Base-by-base conservation (phyloP, 2,329 filamentous ascomycete species). In the Aspergillus fumigatus region DNA sequence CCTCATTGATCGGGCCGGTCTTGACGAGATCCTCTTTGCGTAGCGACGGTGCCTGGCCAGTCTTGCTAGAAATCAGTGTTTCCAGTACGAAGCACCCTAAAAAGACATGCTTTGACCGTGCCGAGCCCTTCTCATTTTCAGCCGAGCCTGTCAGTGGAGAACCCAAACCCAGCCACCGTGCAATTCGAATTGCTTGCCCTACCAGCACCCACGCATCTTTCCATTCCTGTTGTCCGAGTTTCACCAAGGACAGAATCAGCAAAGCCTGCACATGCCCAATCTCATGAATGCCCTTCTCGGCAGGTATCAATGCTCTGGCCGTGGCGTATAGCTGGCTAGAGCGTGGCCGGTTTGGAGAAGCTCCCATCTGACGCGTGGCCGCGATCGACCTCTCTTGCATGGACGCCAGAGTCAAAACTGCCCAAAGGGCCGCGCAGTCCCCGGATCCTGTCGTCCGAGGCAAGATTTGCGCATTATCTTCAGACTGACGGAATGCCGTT, bases 121-220 rank as follows among this genome's bases (percentile, higher is more conserved):
- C 64, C 7, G 56, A 41, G 35, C 58, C 53, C 82, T n/a, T 77
- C 73, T 54, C 55, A 32, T 61, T 61, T 17, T 61, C 62, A 0
- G 52, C 17, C 68, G 14, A 86, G 68, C 23, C 86, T 11, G 27
- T 29, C 27, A 11, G 27, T 69, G 14, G 81, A 29, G 59, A 61
- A 55, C 67, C 59, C 19, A 72, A 52, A 7, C 64, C 66, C 21
- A 70, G 49, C 25, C 58, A 62, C 32, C 67, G 68, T 11, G 67
- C 62, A 43, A 83, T 75, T 3, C 85, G 80, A 32, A 84, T 81
- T n/a, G 87, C 87, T 58, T 82, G 78, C 0, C 87, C 87, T 21
- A 88, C 77, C 1, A 88, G 70, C 3, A 88, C 67, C 80, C 88
- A 89, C 1, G 88, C 87, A 2, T 81, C 73, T 14, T 77, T 77